A percentile compares a stretch with the other conserved stretches of the same genome.
Evolutionary conservation across 1,284 basidiomycete genomes (phyloP).

Genomic region (Ustilago xerochloae): DNA sequence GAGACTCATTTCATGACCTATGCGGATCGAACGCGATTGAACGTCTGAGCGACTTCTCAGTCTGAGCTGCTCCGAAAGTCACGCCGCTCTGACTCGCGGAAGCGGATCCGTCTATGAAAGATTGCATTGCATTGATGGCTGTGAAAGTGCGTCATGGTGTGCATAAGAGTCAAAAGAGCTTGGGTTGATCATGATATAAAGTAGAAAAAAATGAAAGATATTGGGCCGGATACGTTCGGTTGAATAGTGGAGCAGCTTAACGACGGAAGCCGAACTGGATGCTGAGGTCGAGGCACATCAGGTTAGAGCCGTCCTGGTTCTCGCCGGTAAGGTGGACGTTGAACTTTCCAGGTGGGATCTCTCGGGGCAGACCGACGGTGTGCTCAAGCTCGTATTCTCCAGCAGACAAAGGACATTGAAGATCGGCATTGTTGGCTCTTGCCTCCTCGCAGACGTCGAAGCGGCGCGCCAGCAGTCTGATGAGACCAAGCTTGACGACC

Average conservation of each 20-base stretch:
- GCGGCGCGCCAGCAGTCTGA: constrained; percentile 55
- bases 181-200: neutral
- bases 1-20: too few species aligned
- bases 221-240: neutral
- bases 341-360: constrained; percentile 75
- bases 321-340: constrained; percentile 78
- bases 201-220: neutral
- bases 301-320: constrained; percentile 80
- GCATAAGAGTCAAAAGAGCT: neutral
- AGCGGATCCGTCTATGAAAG: neutral
- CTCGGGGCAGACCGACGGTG: constrained; percentile 60
- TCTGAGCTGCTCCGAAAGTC: too few species aligned
- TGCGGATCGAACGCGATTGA: too few species aligned
- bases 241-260: neutral
- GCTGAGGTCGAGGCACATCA: constrained; percentile 81
- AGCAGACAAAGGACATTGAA: constrained; percentile 62
- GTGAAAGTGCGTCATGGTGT: neutral
- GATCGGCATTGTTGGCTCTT: constrained; percentile 55
- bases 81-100: too few species aligned
- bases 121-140: constrained; percentile 8
- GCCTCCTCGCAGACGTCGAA: constrained; percentile 64
- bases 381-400: constrained; percentile 62
- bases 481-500: constrained; percentile 64
- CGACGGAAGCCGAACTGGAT: constrained; percentile 72
- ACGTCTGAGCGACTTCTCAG: too few species aligned